These are phyloP conservation scores for Chondrostereum purpureum DNA, from an alignment of 1,284 basidiomycete genomes.

Conservation along the genomic window DNA sequence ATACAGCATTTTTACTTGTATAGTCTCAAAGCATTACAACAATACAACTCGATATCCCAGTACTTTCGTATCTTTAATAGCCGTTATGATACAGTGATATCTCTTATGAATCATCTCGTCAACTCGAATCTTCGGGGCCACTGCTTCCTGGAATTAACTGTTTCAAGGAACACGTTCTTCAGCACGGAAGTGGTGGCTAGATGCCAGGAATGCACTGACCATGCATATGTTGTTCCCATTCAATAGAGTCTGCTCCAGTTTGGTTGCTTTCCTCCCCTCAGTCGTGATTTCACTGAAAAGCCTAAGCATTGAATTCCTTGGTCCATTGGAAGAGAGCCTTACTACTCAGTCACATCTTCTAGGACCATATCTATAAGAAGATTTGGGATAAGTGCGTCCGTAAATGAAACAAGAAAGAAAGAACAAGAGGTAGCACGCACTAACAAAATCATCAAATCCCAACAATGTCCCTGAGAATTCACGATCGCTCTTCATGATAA, in stretches of 20 bases:
- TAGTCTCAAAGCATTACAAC: too few species aligned
- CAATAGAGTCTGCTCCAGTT: slow-evolving; percentile 84
- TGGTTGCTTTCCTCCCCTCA: slow-evolving; percentile 77
- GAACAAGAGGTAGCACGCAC: slow-evolving; percentile 54
- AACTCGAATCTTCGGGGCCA: slow-evolving; percentile 50
- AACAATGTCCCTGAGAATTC: slow-evolving; percentile 95
- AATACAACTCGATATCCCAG: too few species aligned
- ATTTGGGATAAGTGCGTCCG: too few species aligned
- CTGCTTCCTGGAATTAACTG: slow-evolving; percentile 76
- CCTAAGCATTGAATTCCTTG: too few species aligned
- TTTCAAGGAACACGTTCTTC: slow-evolving; percentile 5
- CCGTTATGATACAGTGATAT: too few species aligned
- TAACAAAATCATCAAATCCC: slow-evolving; percentile 99
- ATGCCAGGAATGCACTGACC: slow-evolving; percentile 41
- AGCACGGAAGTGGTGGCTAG: slow-evolving; percentile 6
- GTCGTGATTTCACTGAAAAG: slow-evolving; percentile 73
- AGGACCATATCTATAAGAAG: slow-evolving; percentile 86
- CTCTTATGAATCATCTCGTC: too few species aligned
- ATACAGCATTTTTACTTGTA: too few species aligned
- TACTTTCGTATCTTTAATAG: too few species aligned
- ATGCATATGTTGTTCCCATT: slow-evolving; percentile 99
- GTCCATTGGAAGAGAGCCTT: too few species aligned
- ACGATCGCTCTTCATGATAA: slow-evolving; percentile 93
- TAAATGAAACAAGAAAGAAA: slow-evolving; percentile 5
- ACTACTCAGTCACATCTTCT: slow-evolving; percentile 98